Base-by-base conservation (phyloP, 2,329 filamentous ascomycete genomes). In the Aspergillus puulaauensis region DNA sequence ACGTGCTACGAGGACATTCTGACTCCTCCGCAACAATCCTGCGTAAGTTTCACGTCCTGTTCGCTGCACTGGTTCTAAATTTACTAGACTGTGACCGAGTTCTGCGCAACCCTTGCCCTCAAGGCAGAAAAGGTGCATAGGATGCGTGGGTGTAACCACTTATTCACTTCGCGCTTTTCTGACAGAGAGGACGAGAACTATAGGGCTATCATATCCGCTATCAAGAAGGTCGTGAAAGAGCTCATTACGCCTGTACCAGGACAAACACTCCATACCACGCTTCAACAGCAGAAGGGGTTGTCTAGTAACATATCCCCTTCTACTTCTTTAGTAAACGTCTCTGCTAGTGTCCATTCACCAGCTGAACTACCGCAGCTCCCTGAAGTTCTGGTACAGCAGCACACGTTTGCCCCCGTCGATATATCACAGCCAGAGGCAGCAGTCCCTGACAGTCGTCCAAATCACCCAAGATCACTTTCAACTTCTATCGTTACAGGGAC, bases 191-290 rank as follows among this genome's bases (percentile, higher is more conserved):
- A 40, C 15, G 47, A 40, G 6, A 50, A 50, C 47, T 50, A 50
- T 17, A 23, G 27, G 14, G 17, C n/a, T 8, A n/a, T 50, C 4
- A 9, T 50, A 8, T 50, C 33, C 1, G 33, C 35, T 5, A 50
- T 50, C 9, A 50, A 40, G 33, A 50, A 40, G 47, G 33, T n/a
- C 2, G 5, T 17, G 33, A 39, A 27, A 6, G n/a, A 0, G 1
- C 3, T 8, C 1, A 31, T 1, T 31, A 4, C 27, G 2, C 0
- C 23, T 35, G 33, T 1, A 14, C 4, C 35, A 7, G 35, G 15
- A 5, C 35, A 0, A 3, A 8, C 15, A n/a, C 0, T n/a, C 5
- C 15, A 14, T 6, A 7, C 7, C 6, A 31, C 2, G 1, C 5
- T 4, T 21, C 1, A 21, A 21, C 35, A 37, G 5, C 31, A 8